These are phyloP conservation scores for Bothriochloa decipiens DNA, from an alignment of 176 grass and related monocot genomes.

Conservation along the genomic window DNA sequence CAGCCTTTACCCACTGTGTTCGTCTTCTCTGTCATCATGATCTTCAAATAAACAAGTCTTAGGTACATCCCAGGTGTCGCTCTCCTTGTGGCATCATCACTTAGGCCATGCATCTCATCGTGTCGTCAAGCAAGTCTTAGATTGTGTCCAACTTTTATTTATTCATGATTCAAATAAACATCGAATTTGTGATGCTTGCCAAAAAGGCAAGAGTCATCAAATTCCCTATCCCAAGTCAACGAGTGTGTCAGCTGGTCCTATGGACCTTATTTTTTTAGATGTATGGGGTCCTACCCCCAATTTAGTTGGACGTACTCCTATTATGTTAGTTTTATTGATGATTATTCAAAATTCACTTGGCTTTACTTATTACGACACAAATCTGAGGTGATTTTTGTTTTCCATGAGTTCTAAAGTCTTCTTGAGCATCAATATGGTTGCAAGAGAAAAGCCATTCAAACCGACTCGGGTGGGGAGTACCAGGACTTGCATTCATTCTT, in stretches of 20 bases:
- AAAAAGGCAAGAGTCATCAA: not conserved
- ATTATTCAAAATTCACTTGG: not conserved
- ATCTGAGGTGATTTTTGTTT: not conserved
- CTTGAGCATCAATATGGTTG: not conserved
- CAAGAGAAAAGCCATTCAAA: too few relatives aligned
- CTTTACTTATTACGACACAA: not conserved
- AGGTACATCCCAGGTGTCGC: fast-evolving
- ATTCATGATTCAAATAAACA: not conserved
- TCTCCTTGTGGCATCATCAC: not conserved
- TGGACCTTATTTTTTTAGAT: not conserved
- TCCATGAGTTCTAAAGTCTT: not conserved
- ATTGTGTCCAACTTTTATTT: not conserved
- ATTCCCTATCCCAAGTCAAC: not conserved
- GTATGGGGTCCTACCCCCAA: not conserved
- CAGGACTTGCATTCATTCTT: too few relatives aligned
- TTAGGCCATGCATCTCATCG: not conserved
- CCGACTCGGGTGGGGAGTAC: too few relatives aligned
- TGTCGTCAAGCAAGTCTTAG: not conserved
- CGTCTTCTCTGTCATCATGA: too few relatives aligned
- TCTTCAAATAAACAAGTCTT: not conserved
- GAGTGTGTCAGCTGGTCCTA: not conserved
- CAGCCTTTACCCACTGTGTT: too few relatives aligned
- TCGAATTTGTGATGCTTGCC: not conserved
- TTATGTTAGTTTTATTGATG: not conserved
- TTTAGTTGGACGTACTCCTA: not conserved